Percentiles rank a stretch among this genome's conserved stretches.
phyloP scores from a whole-genome alignment of 2,329 filamentous ascomycete genomes.

The Trichoderma citrinoviride region DNA sequence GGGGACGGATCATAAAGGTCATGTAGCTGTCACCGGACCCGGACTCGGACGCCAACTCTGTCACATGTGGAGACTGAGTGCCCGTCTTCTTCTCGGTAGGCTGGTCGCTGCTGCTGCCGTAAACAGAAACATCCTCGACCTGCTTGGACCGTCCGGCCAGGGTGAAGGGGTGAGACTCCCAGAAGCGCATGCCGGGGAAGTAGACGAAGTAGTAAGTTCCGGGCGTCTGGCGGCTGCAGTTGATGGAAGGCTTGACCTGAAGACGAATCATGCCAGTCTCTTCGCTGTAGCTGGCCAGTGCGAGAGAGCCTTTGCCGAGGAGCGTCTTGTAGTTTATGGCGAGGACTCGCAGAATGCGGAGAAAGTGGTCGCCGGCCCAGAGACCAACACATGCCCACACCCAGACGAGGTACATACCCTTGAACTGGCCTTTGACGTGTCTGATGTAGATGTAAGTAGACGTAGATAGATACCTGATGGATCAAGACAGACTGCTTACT shows the following conservation, averaged over 20 bases:
- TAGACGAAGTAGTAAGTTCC: conserved; percentile 44
- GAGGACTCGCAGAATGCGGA: conserved; percentile 41
- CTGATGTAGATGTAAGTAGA: conserved; percentile 12
- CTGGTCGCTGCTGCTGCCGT: conserved; percentile 16
- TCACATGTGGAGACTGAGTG: conserved; percentile 13
- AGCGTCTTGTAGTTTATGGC: conserved; percentile 32
- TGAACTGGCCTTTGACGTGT: conserved; percentile 24
- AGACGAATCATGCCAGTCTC: conserved; percentile 39
- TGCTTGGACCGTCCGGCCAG: conserved; percentile 30
- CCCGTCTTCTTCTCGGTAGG: conserved; percentile 26
- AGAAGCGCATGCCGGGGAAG: conserved; percentile 35
- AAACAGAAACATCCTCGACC: not conserved
- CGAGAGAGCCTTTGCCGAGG: conserved; percentile 33
- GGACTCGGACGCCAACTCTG: not conserved
- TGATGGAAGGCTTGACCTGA: conserved; percentile 33
- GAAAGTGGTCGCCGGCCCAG: conserved; percentile 45
- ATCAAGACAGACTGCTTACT: conserved; percentile 35
- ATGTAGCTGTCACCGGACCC: conserved; percentile 25
- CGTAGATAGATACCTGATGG: not conserved
- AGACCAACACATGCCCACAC: conserved; percentile 42
- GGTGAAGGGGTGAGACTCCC: conserved; percentile 46
- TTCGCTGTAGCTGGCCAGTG: conserved; percentile 34
- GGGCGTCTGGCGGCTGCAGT: conserved; percentile 32
- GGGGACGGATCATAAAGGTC: conserved; percentile 39
- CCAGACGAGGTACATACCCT: conserved; percentile 25